A percentile compares a stretch with the other conserved stretches of the same genome.
phyloP scores from a whole-genome alignment of 2,329 filamentous ascomycete genomes.

The Botryotinia narcissicola region DNA sequence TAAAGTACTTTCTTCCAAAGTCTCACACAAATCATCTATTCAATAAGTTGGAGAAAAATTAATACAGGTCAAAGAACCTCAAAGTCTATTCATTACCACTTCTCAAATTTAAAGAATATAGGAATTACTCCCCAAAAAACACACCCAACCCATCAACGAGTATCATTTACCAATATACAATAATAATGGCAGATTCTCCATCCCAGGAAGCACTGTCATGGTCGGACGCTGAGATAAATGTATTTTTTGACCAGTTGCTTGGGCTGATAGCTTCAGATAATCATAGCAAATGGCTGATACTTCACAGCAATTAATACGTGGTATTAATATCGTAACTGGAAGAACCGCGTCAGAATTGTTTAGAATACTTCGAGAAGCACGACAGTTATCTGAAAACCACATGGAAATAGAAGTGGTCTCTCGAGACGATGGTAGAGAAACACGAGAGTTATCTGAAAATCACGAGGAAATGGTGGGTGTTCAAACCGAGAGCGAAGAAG shows the following conservation, averaged over 20 bases:
- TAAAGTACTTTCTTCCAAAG: background rate
- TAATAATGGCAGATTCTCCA: background rate
- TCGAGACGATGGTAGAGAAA: background rate
- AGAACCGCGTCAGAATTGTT: accelerated
- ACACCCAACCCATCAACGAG: background rate
- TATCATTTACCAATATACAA: background rate
- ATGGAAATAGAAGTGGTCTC: background rate
- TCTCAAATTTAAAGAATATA: background rate
- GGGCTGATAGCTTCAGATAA: background rate
- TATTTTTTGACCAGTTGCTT: background rate
- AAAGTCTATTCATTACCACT: background rate
- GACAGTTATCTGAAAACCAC: background rate
- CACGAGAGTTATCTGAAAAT: background rate
- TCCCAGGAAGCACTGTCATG: background rate
- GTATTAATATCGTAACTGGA: background rate
- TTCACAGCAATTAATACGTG: background rate
- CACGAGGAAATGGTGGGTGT: background rate
- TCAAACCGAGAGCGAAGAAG: background rate
- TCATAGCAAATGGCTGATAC: background rate
- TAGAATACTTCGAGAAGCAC: background rate
- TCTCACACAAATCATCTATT: background rate
- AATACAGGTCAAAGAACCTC: background rate
- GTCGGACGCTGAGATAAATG: background rate
- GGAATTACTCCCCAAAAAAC: background rate
- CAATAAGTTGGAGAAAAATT: background rate